Evolutionary conservation across 345 rosid genomes (phyloP).

Genomic region (Psidium guajava): DNA sequence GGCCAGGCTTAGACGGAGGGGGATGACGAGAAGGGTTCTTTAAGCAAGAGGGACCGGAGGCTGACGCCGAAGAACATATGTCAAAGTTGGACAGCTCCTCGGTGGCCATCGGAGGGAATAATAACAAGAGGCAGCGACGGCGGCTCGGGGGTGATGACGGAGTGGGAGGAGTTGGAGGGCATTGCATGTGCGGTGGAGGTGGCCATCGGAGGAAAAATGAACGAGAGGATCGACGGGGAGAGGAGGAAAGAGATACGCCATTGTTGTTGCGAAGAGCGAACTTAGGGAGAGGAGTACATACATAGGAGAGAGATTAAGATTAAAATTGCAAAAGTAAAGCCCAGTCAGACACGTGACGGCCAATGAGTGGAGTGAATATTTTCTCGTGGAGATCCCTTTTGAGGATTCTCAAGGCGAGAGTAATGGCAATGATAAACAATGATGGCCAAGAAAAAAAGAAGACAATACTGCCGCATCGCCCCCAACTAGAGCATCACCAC

Average conservation of each 20-base stretch:
- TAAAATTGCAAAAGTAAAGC: too few species aligned
- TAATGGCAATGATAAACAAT: too few species aligned
- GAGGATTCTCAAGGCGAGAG: too few species aligned
- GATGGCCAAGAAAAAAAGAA: too few species aligned
- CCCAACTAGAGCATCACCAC: constrained; percentile 8
- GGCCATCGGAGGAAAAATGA: background rate
- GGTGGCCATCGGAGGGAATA: background rate
- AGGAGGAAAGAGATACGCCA: background rate
- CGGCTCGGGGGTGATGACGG: background rate
- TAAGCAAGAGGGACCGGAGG: background rate
- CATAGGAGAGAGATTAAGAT: too few species aligned
- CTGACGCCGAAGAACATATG: background rate
- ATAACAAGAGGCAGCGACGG: background rate
- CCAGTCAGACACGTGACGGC: too few species aligned
- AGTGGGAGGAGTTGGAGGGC: background rate
- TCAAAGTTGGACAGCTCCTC: background rate
- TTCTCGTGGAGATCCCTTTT: too few species aligned
- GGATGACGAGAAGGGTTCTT: background rate
- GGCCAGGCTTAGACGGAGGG: background rate
- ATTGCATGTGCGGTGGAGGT: background rate
- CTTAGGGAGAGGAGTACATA: background rate
- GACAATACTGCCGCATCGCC: background rate
- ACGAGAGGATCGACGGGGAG: background rate
- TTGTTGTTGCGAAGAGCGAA: background rate
- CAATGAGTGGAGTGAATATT: too few species aligned